phyloP scores from a whole-genome alignment of 140 eudicot species.

The Cichorium intybus region DNA sequence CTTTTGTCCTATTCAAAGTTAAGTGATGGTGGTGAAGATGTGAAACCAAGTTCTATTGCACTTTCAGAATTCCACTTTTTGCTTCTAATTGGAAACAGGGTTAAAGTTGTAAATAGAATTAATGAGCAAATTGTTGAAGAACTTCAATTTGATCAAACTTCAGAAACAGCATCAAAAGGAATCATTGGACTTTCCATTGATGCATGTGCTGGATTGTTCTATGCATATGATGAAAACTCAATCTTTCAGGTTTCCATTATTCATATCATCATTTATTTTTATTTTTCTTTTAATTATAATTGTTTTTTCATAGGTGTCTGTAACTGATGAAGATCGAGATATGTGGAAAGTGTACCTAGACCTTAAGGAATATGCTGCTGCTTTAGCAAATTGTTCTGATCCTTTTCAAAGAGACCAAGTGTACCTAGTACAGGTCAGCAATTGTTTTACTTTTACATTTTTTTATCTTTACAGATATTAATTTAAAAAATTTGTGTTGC shows the following conservation, averaged over 20 bases:
- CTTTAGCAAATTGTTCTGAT: conserved; percentile 90
- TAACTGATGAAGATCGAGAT: conserved; percentile 90
- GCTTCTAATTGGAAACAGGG: conserved; percentile 91
- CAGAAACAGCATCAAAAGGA: conserved; percentile 77
- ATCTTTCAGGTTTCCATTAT: conserved; percentile 70
- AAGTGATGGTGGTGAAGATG: conserved; percentile 70
- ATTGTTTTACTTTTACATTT: neutral
- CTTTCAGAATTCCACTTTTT: conserved; percentile 91
- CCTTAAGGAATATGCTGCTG: conserved; percentile 84
- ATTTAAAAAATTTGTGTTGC: conserved; percentile 29
- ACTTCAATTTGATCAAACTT: conserved; percentile 78
- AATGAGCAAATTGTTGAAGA: conserved; percentile 96
- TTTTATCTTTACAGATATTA: neutral
- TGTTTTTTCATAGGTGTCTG: conserved; percentile 61
- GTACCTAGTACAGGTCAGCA: conserved; percentile 79
- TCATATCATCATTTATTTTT: neutral
- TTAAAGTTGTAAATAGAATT: conserved; percentile 76
- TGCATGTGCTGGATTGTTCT: conserved; percentile 96
- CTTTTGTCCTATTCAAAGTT: conserved; percentile 80
- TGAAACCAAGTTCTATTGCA: conserved; percentile 89
- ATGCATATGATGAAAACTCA: conserved; percentile 91
- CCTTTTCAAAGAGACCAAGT: conserved; percentile 95
- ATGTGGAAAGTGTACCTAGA: conserved; percentile 97
- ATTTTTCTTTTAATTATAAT: neutral
- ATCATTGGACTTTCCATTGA: conserved; percentile 89